Evolutionary conservation across 352 stramenopile species (phyloP), one percentile per base, ranked within the genome.

Genomic region (Phytophthora foliorum): DNA sequence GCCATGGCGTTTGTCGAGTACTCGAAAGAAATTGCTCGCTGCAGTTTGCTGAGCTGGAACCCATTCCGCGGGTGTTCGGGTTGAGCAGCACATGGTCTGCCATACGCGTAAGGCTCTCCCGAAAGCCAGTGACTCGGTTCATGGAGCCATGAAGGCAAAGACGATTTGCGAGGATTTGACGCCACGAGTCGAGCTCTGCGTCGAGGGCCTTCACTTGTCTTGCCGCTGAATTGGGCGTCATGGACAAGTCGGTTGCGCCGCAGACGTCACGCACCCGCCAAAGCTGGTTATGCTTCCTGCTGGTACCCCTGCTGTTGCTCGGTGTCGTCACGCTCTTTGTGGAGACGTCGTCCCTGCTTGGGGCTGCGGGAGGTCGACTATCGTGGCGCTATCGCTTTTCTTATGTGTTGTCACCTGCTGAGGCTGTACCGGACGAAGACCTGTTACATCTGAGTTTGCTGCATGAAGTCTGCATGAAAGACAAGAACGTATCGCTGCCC

Each of bases 381-480:
- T 32, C 64, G 11, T 74, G 69, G 64, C 58, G 29, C 54, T 58
- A 45, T 39, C 58, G 53, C 6, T 63, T 74, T 27, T 45, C 22
- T 13, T 65, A 60, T n/a, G 38, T 57, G 0, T 44, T 75, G 29
- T 46, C 56, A 1, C 10, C 63, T 34, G 51, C 36, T 3, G 68
- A 75, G 16, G 44, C 57, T 45, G 63, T 75, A 21, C 24, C 74
- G 8, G 57, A 71, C 9, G 57, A 69, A 55, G 69, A 81, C 45
- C 53, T 76, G 2, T 38, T 67, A 17, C 77, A 84, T 25, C 10
- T 82, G 21, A 82, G 54, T 48, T 58, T 82, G 27, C 51, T 84
- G 17, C 74, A 81, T 31, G 65, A 72, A 59, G 55, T 67, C 4
- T 84, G 77, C 34, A 59, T 61, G 13, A 32, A 29, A 13, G 52